Base-by-base conservation (phyloP, 116 monocot species). In the Posidonia oceanica region DNA sequence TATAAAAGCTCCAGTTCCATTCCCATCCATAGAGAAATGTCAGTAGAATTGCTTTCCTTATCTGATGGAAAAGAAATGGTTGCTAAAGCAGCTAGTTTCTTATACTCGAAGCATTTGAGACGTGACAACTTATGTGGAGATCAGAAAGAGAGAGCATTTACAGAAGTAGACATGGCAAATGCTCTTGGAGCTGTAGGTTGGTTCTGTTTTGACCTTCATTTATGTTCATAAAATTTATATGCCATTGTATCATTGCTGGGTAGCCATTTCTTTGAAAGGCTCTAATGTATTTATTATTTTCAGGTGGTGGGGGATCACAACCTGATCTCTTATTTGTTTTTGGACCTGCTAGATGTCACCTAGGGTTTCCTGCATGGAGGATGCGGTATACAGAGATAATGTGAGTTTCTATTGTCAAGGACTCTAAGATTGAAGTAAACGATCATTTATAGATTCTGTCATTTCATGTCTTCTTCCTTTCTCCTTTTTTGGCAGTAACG, bases 341-440 rank as follows among this genome's bases (percentile, higher is more conserved):
- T 82, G 83, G 90, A 64, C 83, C 87, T 63, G 90, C 80, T 6
- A 83, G 90, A 77, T 94, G 94, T 54, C 90, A 87, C 74, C 84
- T 90, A 69, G 94, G 94, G 44, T 94, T 94, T 82, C 90, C 94
- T 68, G 80, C 90, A 83, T 90, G 94, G 94, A 85, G 94, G 78
- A 77, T 90, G 63, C 79, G 87, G 13, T 94, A 87, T 76, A 85
- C 94, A 22, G 94, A 94, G 75, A 94, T 94, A 79, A 75, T 89
- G 93, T 94, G 71, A 79, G 89, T 79, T 66, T 44, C 13, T 10
- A 16, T 8, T 39, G 2, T 64, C 3, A 4, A 17, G 39, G 4
- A 29, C 29, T 39, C 3, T 14, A 0, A 38, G 5, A n/a, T n/a
- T n/a, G 1, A 29, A 29, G 29, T 7, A 37, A 39, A 5, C 22